These are phyloP conservation scores for Arthrobotrys entomopaga DNA, from an alignment of 2,329 filamentous ascomycete genomes.

Conservation along the genomic window DNA sequence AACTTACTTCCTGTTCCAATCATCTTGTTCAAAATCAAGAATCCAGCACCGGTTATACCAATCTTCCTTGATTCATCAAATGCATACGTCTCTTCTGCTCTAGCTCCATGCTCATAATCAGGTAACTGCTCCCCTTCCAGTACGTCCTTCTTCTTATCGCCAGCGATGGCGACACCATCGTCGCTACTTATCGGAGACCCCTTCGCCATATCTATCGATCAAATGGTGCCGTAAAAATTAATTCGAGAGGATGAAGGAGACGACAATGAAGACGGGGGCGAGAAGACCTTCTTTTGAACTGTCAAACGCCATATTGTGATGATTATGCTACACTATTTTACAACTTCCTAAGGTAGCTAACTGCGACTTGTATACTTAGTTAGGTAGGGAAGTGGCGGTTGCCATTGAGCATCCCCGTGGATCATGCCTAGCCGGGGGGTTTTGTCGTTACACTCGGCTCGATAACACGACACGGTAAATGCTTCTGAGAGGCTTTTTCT, in stretches of 20 bases:
- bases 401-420: neutral
- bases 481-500: neutral
- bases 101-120: conserved; percentile 30
- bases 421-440: neutral
- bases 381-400: neutral
- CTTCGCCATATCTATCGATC: conserved; percentile 34
- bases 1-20: conserved; percentile 69
- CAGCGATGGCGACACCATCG: conserved; percentile 15
- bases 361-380: conserved; percentile 8
- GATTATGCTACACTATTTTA: conserved; percentile 1
- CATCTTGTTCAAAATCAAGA: conserved; percentile 70
- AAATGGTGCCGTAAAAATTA: conserved; percentile 37
- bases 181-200: conserved; percentile 24
- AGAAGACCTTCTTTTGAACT: conserved; percentile 53
- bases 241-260: conserved; percentile 8
- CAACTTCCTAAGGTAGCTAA: conserved; percentile 23
- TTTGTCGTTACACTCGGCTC: neutral
- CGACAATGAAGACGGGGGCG: conserved; percentile 6
- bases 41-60: conserved; percentile 67
- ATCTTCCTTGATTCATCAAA: conserved; percentile 66
- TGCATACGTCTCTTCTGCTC: conserved; percentile 60
- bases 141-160: conserved; percentile 24
- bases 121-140: conserved; percentile 19
- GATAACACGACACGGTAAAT: conserved; percentile 11
- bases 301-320: neutral